phyloP scores from a whole-genome alignment of 352 stramenopile species.

The Globisporangium cylindrosporum region DNA sequence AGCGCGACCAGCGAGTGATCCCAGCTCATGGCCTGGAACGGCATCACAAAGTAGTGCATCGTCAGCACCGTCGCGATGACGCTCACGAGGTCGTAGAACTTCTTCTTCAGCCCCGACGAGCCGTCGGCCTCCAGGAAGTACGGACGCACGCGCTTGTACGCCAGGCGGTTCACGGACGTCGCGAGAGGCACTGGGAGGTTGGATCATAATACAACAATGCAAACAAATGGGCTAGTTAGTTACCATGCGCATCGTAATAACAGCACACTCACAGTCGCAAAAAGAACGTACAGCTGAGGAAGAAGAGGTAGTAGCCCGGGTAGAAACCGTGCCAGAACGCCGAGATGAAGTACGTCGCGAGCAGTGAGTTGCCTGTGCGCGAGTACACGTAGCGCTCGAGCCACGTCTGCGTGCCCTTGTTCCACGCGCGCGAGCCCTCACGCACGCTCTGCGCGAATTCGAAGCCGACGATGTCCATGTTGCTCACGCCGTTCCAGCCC shows the following conservation, averaged over 20 bases:
- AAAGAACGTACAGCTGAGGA: conserved; percentile 68
- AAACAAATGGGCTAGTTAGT: background rate
- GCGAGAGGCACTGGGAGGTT: conserved; percentile 44
- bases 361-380: conserved; percentile 87
- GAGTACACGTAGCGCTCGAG: conserved; percentile 95
- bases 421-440: conserved; percentile 90
- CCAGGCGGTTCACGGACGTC: conserved; percentile 66
- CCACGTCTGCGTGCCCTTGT: conserved; percentile 96
- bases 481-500: conserved; percentile 94
- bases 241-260: background rate
- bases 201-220: background rate
- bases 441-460: conserved; percentile 92
- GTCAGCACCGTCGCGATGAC: conserved; percentile 40
- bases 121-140: conserved; percentile 63
- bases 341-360: conserved; percentile 91
- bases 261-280: background rate
- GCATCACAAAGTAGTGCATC: conserved; percentile 74
- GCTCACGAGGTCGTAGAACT: conserved; percentile 61
- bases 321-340: conserved; percentile 98
- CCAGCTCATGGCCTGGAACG: conserved; percentile 72
- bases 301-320: conserved; percentile 96
- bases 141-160: conserved; percentile 60
- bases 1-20: conserved; percentile 60
- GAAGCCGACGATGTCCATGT: conserved; percentile 96
- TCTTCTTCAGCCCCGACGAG: conserved; percentile 44